Base-by-base conservation (phyloP, 176 grass and related monocot species). In the Musa beccarii region DNA sequence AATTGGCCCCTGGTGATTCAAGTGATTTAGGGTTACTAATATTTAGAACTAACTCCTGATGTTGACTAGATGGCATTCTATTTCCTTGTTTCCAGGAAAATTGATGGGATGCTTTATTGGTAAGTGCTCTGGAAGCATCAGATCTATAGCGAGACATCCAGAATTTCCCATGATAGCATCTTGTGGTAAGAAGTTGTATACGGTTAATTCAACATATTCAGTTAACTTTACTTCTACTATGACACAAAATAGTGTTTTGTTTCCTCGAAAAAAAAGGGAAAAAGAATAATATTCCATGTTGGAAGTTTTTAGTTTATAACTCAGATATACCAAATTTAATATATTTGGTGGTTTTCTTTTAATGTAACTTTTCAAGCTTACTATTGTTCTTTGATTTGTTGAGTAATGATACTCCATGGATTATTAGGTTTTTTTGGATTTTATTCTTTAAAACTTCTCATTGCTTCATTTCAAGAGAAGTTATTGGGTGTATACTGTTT, bases 91-190 rank as follows among this genome's bases (percentile, higher is more conserved):
- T 70, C 21, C 82, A 99, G 96, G 96, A 71, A 99, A 86, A 87
- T 77, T 99, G 80, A 2, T 95, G 17, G 96, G 96, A 57, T 91
- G 88, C 81, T 99, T 84, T 87, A 72, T 86, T 85, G 96, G 96
- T 71, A 99, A 92, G 83, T 99, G 96, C 78, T 85, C 88, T 83
- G 96, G 91, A 82, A 99, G 91, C 68, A 99, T 99, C 80, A 94
- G 96, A 92, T 95, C 89, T 11, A 95, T 99, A 64, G 81, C 81
- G 59, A 92, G 87, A 54, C 96, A 99, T 85, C 89, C 85, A 25
- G 74, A 92, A 55, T 79, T 89, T 57, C 83, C 96, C 79, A 71
- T 99, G 78, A 87, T 99, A 79, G 91, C 96, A 81, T 92, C 96
- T 66, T 99, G 91, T 49, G 96, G 96, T 99, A 76, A 92, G 91